Percentiles rank a stretch among this genome's conserved stretches.
phyloP scores from a whole-genome alignment of 495 filamentous ascomycete species.

The Lophiostoma macrostomum region DNA sequence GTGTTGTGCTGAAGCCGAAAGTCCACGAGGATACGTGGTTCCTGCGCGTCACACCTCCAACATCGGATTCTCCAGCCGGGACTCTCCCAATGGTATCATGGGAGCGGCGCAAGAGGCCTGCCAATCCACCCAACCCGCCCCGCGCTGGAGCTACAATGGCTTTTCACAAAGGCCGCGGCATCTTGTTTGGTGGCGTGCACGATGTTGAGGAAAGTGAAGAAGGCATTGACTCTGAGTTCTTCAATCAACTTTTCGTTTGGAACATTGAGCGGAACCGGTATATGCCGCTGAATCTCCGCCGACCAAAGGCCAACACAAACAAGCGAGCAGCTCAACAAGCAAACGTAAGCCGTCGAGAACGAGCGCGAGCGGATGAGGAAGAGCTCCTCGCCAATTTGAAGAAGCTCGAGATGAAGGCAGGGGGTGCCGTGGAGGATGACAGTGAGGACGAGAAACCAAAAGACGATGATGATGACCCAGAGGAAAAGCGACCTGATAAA shows the following conservation, averaged over 20 bases:
- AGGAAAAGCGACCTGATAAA: conserved; percentile 47
- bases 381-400: conserved; percentile 83
- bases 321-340: conserved; percentile 55
- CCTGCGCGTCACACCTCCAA: conserved; percentile 72
- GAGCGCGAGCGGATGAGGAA: conserved; percentile 82
- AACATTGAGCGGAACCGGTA: conserved; percentile 92
- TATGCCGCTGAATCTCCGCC: conserved; percentile 75
- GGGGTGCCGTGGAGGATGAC: conserved; percentile 54
- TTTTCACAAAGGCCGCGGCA: conserved; percentile 86
- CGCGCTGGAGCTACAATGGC: conserved; percentile 89
- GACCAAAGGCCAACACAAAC: conserved; percentile 53
- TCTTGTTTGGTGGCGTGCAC: conserved; percentile 91
- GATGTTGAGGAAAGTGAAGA: conserved; percentile 93
- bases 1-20: conserved; percentile 73
- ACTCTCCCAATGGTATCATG: conserved; percentile 72
- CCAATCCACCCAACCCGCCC: conserved; percentile 78
- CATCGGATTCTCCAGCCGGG: conserved; percentile 56
- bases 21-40: conserved; percentile 95
- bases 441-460: conserved; percentile 43
- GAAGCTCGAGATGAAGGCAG: conserved; percentile 71
- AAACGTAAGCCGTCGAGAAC: conserved; percentile 58
- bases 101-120: conserved; percentile 90
- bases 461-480: conserved; percentile 52
- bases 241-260: conserved; percentile 84
- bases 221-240: conserved; percentile 94